These are phyloP conservation scores for Xylaria curta DNA, from an alignment of 495 filamentous ascomycete genomes.

Conservation along the genomic window DNA sequence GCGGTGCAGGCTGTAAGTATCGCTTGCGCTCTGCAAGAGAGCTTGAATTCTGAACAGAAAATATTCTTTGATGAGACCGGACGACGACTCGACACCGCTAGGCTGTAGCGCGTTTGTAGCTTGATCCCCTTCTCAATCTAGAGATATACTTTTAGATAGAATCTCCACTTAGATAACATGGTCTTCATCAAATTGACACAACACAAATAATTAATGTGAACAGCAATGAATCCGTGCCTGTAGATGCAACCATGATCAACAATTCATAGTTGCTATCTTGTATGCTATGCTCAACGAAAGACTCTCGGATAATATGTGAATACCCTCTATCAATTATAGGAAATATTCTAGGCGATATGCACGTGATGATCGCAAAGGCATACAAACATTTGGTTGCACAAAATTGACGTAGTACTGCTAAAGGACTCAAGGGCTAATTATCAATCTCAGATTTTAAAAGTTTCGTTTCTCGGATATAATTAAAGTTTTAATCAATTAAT, in stretches of 20 bases:
- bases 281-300: background rate
- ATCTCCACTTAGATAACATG: background rate
- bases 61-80: slow-evolving; percentile 61
- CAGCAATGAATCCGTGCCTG: background rate
- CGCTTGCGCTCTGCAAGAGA: slow-evolving; percentile 66
- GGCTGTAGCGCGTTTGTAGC: slow-evolving; percentile 1
- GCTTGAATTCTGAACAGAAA: slow-evolving; percentile 61
- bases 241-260: background rate
- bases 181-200: background rate
- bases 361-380: background rate
- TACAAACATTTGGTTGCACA: background rate
- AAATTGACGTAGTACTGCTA: no score
- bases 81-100: slow-evolving; percentile 14
- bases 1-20: slow-evolving; percentile 67
- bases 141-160: background rate
- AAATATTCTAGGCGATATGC: background rate
- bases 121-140: background rate
- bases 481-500: no score
- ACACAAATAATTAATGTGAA: background rate
- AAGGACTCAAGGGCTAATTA: no score
- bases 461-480: no score
- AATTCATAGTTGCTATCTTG: background rate
- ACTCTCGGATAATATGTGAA: background rate
- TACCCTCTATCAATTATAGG: background rate
- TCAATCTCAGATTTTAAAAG: no score